phyloP scores from a whole-genome alignment of 1,284 basidiomycete genomes.

The Trametes polyzona region DNA sequence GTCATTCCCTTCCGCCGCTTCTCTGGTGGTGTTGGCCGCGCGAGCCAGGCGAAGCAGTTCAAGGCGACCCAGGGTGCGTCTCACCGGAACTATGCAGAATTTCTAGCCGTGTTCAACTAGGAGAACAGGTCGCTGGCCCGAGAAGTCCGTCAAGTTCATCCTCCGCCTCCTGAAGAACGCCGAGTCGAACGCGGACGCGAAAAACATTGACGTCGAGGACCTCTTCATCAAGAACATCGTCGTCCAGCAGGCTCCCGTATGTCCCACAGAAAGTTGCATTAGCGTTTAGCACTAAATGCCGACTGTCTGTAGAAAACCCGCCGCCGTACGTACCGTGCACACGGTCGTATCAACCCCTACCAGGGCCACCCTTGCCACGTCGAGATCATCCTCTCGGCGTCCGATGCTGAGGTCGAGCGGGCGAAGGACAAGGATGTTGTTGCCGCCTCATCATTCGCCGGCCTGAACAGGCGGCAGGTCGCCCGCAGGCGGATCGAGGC shows the following conservation, averaged over 20 bases:
- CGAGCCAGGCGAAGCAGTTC: constrained; percentile 98
- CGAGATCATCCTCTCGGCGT: constrained; percentile 87
- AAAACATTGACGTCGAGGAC: constrained; percentile 93
- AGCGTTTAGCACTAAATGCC: constrained; percentile 1
- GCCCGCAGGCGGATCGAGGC: constrained; percentile 85
- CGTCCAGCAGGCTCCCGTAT: constrained; percentile 96
- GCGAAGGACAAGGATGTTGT: constrained; percentile 80
- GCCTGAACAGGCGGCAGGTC: constrained; percentile 81
- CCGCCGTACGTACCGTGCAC: constrained; percentile 99
- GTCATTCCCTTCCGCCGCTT: constrained; percentile 97
- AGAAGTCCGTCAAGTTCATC: constrained; percentile 98
- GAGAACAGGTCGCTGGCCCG: constrained; percentile 93
- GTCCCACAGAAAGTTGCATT: constrained; percentile 34
- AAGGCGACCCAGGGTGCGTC: constrained; percentile 91
- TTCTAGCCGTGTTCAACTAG: not conserved
- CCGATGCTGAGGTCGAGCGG: constrained; percentile 85
- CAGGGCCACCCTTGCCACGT: constrained; percentile 95
- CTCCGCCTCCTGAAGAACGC: constrained; percentile 97
- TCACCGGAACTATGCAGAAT: not conserved
- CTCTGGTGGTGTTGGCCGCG: constrained; percentile 96
- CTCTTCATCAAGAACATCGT: constrained; percentile 96
- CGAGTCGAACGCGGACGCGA: constrained; percentile 98
- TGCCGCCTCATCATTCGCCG: constrained; percentile 52
- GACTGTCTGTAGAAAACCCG: constrained; percentile 83
- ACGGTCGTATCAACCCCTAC: constrained; percentile 93